Conservation (phyloP, 2,329 filamentous ascomycete species). For the Cladophialophora bantiana region DNA sequence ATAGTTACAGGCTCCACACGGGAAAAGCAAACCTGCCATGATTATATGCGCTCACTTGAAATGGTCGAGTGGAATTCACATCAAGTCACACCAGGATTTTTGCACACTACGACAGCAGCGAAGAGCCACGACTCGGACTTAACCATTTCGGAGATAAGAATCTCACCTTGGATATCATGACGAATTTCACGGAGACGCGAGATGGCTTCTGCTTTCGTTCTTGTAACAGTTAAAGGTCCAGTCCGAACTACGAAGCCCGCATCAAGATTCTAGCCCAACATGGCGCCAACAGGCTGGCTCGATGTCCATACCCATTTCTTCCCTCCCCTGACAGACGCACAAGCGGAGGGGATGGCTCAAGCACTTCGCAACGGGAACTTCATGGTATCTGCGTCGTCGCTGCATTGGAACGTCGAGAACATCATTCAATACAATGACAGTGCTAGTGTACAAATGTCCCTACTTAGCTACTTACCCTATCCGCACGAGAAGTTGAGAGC, state of each 20-base stretch:
- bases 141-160: neutral
- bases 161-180: neutral
- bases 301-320: neutral
- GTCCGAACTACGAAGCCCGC: too few species aligned
- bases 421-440: neutral
- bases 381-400: neutral
- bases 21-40: neutral
- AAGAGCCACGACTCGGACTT: neutral
- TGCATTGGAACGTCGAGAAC: neutral
- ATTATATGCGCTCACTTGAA: neutral
- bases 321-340: neutral
- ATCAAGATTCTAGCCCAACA: neutral
- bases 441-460: neutral
- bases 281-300: neutral
- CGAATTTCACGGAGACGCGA: neutral
- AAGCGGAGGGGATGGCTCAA: neutral
- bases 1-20: neutral
- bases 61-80: neutral
- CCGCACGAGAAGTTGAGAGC: constrained; percentile 13
- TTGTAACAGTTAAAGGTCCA: neutral
- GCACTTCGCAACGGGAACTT: neutral
- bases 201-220: neutral
- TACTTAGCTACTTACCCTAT: constrained; percentile 6
- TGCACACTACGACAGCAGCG: too few species aligned
- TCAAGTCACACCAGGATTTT: neutral